Evolutionary conservation across 306 rosid genomes (phyloP).

Genomic region (Cucumis sativus): DNA sequence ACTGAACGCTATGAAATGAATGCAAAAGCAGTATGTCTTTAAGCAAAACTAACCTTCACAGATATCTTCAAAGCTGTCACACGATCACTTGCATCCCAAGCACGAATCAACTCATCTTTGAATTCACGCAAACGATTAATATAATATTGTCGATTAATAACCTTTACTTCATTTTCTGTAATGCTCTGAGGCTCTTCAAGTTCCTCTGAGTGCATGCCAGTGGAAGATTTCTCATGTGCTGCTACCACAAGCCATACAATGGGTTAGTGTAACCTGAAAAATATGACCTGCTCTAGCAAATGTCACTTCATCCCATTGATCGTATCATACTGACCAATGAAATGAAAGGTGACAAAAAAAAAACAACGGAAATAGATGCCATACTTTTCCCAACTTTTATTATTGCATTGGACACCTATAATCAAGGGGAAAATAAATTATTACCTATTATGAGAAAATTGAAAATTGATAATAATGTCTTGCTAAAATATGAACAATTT

Average conservation of each 20-base stretch:
- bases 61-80: conserved; percentile 65
- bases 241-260: conserved; percentile 20
- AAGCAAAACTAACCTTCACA: conserved; percentile 47
- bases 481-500: not conserved
- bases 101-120: conserved; percentile 65
- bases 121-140: conserved; percentile 74
- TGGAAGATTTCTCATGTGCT: conserved; percentile 59
- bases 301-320: not conserved
- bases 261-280: conserved; percentile 9
- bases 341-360: conserved; percentile 6
- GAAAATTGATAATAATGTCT: not conserved
- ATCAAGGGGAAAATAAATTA: conserved; percentile 13
- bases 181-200: conserved; percentile 56
- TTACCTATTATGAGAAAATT: not conserved
- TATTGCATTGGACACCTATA: conserved; percentile 63
- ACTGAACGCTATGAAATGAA: not conserved
- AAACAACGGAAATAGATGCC: conserved; percentile 17
- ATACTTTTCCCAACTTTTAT: conserved; percentile 73
- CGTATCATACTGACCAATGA: not conserved
- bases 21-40: not conserved
- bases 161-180: conserved; percentile 54
- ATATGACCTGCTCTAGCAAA: conserved; percentile 1
- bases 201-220: conserved; percentile 69
- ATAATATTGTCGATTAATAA: conserved; percentile 62
- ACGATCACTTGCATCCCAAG: conserved; percentile 78